Evolutionary conservation across 192 early-diverging fungal genomes (phyloP).

Genomic region (Entomortierella chlamydospora): DNA sequence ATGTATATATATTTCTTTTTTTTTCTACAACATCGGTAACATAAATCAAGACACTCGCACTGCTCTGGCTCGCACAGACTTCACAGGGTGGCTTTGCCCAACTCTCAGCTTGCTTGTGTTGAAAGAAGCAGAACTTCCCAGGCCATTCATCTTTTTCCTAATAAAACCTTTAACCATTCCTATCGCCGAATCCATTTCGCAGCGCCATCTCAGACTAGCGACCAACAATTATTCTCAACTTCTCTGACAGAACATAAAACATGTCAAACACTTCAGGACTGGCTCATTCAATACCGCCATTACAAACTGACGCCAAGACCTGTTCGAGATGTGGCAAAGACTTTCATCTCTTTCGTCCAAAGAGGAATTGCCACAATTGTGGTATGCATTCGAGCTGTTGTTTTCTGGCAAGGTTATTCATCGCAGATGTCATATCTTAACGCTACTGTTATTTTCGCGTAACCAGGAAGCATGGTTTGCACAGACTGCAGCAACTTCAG

Average conservation of each 20-base stretch:
- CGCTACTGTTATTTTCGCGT: not conserved
- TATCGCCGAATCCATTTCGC: no score
- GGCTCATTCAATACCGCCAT: conserved; percentile 36
- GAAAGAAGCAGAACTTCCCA: no score
- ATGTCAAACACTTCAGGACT: conserved; percentile 12
- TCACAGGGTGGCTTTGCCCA: no score
- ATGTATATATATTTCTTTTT: not conserved
- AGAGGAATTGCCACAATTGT: conserved; percentile 55
- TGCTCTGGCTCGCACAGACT: no score
- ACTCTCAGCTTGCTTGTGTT: no score
- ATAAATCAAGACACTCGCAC: no score
- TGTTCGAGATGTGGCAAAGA: conserved; percentile 54
- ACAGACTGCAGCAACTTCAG: conserved; percentile 44
- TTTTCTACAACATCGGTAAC: no score
- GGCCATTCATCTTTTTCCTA: no score
- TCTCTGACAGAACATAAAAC: not conserved
- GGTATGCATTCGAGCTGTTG: conserved; percentile 25
- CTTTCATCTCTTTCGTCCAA: conserved; percentile 53
- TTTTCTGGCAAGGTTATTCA: not conserved
- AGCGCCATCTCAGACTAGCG: no score
- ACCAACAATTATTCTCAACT: not conserved
- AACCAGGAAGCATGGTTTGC: conserved; percentile 50
- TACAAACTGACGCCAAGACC: conserved; percentile 37
- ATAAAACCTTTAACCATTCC: no score
- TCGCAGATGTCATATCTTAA: no score